phyloP scores from a whole-genome alignment of 306 rosid genomes.

The Herpetospermum pedunculosum region DNA sequence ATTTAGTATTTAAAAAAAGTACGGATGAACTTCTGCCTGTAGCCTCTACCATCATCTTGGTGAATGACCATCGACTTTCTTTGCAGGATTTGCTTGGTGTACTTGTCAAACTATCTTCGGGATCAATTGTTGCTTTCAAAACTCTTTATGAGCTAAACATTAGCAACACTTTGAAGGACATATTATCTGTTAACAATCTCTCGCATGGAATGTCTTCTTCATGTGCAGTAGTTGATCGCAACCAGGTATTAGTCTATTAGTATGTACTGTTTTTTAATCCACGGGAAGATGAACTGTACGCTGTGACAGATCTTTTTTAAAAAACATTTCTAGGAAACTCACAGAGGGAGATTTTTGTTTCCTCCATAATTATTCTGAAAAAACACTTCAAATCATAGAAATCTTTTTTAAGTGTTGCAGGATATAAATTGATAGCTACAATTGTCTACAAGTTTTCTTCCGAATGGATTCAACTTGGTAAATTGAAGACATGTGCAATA shows the following conservation, averaged over 20 bases:
- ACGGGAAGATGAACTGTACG: not conserved
- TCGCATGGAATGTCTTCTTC: constrained; percentile 62
- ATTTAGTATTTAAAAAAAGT: not conserved
- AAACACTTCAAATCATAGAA: not conserved
- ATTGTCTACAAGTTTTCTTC: not conserved
- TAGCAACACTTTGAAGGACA: constrained; percentile 58
- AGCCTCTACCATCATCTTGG: not conserved
- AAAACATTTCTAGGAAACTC: not conserved
- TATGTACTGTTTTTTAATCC: constrained; percentile 14
- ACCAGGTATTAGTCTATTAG: constrained; percentile 47
- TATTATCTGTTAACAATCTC: constrained; percentile 51
- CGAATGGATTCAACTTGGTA: not conserved
- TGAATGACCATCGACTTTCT: not conserved
- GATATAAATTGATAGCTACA: not conserved
- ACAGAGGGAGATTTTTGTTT: not conserved
- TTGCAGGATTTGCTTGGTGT: constrained; percentile 78
- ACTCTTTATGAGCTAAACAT: constrained; percentile 65
- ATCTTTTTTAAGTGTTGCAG: not conserved
- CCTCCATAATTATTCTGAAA: not conserved
- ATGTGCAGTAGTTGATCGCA: constrained; percentile 41
- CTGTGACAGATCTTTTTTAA: not conserved
- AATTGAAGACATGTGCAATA: not conserved
- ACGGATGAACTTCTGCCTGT: not conserved
- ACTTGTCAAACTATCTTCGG: constrained; percentile 74
- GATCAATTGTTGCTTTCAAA: constrained; percentile 70